Conservation (phyloP, 208 protist species). For the Acanthamoeba triangularis region DNA sequence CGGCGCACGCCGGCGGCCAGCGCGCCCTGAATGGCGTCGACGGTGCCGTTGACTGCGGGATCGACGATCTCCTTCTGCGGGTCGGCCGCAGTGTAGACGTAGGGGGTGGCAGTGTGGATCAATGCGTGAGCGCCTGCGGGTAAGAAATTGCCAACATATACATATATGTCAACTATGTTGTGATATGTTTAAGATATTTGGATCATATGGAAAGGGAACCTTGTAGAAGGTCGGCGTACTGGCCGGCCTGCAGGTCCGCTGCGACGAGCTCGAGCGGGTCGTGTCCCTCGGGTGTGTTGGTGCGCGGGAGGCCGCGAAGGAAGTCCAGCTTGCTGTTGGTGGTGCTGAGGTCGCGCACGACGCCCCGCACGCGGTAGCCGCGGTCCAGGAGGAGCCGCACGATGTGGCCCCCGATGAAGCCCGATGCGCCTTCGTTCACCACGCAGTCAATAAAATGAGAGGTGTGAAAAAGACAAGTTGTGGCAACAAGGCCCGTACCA, state of each 20-base stretch:
- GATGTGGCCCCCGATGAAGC: constrained; percentile 51
- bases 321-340: not conserved
- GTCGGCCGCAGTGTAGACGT: not conserved
- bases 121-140: not conserved
- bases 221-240: not conserved
- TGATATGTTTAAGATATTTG: not conserved
- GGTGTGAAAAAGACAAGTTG: too few relatives aligned
- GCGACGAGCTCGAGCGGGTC: constrained; percentile 12
- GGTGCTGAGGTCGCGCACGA: not conserved
- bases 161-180: not conserved
- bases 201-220: not conserved
- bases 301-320: constrained; percentile 3
- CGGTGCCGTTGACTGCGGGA: constrained; percentile 52
- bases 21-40: not conserved
- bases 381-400: constrained; percentile 14
- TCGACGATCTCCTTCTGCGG: constrained; percentile 43
- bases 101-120: constrained; percentile 70
- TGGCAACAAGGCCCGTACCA: too few relatives aligned
- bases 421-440: not conserved
- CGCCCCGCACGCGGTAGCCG: constrained; percentile 66
- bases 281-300: not conserved
- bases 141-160: not conserved
- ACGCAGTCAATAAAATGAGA: not conserved
- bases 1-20: not conserved
- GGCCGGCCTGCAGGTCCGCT: constrained; percentile 27